A percentile compares a stretch with the other conserved stretches of the same genome.
phyloP scores from a whole-genome alignment of 2,329 filamentous ascomycete species.

The Fusarium staphyleae region DNA sequence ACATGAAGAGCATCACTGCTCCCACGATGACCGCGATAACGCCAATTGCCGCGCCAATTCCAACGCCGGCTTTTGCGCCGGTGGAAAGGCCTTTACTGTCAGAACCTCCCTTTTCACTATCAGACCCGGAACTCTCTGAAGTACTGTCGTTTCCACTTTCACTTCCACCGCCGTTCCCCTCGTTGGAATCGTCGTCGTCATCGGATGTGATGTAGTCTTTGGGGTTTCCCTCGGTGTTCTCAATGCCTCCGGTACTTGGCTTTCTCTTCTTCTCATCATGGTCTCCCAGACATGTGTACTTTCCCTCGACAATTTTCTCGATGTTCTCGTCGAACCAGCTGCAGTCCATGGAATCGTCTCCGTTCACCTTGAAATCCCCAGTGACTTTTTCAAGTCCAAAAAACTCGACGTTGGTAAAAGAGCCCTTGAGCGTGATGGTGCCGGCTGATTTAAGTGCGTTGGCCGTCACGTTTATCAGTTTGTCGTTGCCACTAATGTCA shows the following conservation, averaged over 20 bases:
- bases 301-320: conserved; percentile 38
- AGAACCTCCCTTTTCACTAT: conserved; percentile 1
- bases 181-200: conserved; percentile 7
- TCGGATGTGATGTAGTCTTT: conserved; percentile 37
- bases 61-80: conserved; percentile 38
- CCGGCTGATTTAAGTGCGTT: conserved; percentile 40
- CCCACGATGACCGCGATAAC: conserved; percentile 19
- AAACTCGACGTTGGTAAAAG: conserved; percentile 40
- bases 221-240: conserved; percentile 38
- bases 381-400: conserved; percentile 38
- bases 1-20: conserved; percentile 28
- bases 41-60: conserved; percentile 24
- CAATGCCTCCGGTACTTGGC: conserved; percentile 40
- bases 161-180: background rate
- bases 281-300: conserved; percentile 36
- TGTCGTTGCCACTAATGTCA: conserved; percentile 33
- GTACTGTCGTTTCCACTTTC: background rate
- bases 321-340: conserved; percentile 43
- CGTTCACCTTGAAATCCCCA: conserved; percentile 39
- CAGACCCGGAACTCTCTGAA: conserved; percentile 9
- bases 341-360: conserved; percentile 41
- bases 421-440: conserved; percentile 37
- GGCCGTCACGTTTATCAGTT: conserved; percentile 39
- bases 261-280: conserved; percentile 39
- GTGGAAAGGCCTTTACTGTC: conserved; percentile 32